Conservation (phyloP, 305 asterid genomes). For the Fraxinus platypoda region DNA sequence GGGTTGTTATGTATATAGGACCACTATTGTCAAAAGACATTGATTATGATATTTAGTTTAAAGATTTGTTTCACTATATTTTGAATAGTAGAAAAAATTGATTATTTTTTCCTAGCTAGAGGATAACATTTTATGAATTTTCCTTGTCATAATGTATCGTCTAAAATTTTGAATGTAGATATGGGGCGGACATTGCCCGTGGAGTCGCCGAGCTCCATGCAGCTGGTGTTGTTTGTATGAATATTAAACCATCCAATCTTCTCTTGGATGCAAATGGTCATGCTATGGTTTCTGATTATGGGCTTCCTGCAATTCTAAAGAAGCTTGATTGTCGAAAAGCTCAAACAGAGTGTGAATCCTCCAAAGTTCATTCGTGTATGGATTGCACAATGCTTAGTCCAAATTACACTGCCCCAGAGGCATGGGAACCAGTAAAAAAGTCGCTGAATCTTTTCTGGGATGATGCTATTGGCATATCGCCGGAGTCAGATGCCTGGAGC, state of each 20-base stretch:
- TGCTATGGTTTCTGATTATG: constrained; percentile 95
- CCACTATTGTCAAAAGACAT: neutral
- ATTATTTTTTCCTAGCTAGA: neutral
- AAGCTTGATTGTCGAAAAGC: constrained; percentile 83
- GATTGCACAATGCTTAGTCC: constrained; percentile 99
- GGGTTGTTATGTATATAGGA: neutral
- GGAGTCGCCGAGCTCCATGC: constrained; percentile 99
- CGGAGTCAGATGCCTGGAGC: constrained; percentile 99
- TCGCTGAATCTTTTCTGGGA: constrained; percentile 94
- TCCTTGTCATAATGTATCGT: constrained; percentile 28
- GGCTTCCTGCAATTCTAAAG: constrained; percentile 91
- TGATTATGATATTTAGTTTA: neutral
- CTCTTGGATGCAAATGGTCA: constrained; percentile 89
- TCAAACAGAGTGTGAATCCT: constrained; percentile 69
- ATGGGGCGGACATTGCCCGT: constrained; percentile 98
- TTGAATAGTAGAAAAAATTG: neutral
- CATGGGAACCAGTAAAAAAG: constrained; percentile 96
- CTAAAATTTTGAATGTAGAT: constrained; percentile 50
- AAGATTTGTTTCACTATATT: neutral
- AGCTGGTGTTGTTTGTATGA: constrained; percentile 98
- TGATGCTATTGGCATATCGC: constrained; percentile 92
- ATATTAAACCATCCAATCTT: constrained; percentile 92
- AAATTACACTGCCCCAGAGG: constrained; percentile 97
- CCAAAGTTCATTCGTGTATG: constrained; percentile 92
- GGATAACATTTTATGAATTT: neutral